Percentiles rank a stretch among this genome's conserved stretches.
Evolutionary conservation across 768 basidiomycete species (phyloP).

Genomic region (Imleria badia): DNA sequence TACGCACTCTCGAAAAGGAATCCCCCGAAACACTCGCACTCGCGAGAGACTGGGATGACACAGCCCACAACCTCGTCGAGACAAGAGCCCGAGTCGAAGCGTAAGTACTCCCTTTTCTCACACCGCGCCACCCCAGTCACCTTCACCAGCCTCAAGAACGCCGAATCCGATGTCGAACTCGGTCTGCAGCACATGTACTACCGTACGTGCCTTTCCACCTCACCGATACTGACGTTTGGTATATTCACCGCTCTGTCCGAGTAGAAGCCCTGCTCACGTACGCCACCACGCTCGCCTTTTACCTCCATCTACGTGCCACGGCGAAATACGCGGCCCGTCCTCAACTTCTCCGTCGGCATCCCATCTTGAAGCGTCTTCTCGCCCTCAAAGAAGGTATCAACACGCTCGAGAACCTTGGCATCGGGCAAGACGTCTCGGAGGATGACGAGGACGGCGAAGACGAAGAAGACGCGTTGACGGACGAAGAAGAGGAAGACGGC

Average conservation of each 20-base stretch:
- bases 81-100: conserved; percentile 52
- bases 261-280: conserved; percentile 90
- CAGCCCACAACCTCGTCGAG: conserved; percentile 51
- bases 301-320: conserved; percentile 79
- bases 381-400: conserved; percentile 79
- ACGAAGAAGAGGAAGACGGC: conserved; percentile 41
- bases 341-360: conserved; percentile 62
- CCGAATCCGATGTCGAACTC: conserved; percentile 51
- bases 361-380: conserved; percentile 74
- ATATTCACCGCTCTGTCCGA: conserved; percentile 1
- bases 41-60: conserved; percentile 82
- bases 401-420: conserved; percentile 84
- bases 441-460: conserved; percentile 40
- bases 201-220: conserved; percentile 55
- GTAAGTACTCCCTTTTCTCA: conserved; percentile 39
- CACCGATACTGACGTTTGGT: not conserved
- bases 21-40: conserved; percentile 78
- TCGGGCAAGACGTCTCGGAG: conserved; percentile 52
- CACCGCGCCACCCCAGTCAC: not conserved
- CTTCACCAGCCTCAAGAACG: conserved; percentile 45
- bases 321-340: conserved; percentile 62
- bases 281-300: conserved; percentile 87
- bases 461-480: conserved; percentile 32
- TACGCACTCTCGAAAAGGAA: conserved; percentile 71
- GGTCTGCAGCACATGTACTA: conserved; percentile 86